Evolutionary conservation across 805 yeast species (phyloP).

Genomic region (Wickerhamiella dianesei): DNA sequence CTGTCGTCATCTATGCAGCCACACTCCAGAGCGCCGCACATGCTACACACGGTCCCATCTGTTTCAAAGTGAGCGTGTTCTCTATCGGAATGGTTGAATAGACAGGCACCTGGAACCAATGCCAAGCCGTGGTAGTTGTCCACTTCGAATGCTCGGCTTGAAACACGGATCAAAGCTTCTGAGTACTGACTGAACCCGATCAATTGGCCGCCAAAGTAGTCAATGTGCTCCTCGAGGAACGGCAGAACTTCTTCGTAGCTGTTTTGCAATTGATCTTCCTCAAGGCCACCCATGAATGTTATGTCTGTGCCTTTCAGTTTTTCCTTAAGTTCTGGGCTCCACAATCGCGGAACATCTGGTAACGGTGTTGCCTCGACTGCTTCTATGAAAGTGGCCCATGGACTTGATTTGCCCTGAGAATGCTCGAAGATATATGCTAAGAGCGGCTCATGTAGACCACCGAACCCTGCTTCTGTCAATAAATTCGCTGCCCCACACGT

Average conservation of each 20-base stretch:
- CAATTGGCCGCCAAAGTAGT: conserved; percentile 17
- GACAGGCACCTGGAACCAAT: conserved; percentile 82
- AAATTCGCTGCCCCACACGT: conserved; percentile 47
- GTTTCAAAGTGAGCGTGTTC: conserved; percentile 61
- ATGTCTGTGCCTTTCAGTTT: conserved; percentile 48
- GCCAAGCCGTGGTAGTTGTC: conserved; percentile 64
- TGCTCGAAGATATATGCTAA: conserved; percentile 62
- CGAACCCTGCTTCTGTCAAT: conserved; percentile 42
- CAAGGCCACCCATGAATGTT: conserved; percentile 46
- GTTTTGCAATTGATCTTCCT: conserved; percentile 29
- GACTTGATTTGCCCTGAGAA: conserved; percentile 46
- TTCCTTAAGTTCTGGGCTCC: conserved; percentile 39
- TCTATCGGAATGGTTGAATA: conserved; percentile 58
- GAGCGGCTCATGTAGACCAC: conserved; percentile 55
- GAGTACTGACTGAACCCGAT: conserved; percentile 23
- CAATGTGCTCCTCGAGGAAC: conserved; percentile 27
- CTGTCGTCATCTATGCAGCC: conserved; percentile 24
- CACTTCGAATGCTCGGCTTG: conserved; percentile 69
- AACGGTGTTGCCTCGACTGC: conserved; percentile 30
- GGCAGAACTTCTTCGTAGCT: conserved; percentile 19
- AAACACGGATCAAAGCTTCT: conserved; percentile 46
- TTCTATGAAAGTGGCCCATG: conserved; percentile 60
- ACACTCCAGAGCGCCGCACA: conserved; percentile 37
- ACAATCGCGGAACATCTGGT: conserved; percentile 46
- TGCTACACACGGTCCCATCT: conserved; percentile 36